Evolutionary conservation across 2,329 filamentous ascomycete genomes (phyloP).

Genomic region (Cladophialophora yegresii): DNA sequence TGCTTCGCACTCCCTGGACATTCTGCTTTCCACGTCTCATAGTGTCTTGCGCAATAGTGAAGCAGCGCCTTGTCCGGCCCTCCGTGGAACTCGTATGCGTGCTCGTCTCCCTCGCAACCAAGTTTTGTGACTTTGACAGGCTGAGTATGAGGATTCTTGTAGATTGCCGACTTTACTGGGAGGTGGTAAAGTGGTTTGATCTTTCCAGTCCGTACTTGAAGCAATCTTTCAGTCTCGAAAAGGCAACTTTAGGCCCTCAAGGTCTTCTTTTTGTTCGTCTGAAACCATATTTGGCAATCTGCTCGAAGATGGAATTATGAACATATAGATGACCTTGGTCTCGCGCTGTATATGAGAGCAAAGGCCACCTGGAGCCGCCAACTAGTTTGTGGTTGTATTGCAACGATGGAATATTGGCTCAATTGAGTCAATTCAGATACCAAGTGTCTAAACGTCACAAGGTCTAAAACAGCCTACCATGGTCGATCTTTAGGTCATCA

Average conservation of each 20-base stretch:
- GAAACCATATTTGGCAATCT: constrained; percentile 4
- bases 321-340: no score
- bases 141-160: constrained; percentile 13
- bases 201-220: constrained; percentile 18
- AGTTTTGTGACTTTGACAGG: constrained; percentile 31
- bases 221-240: constrained; percentile 12
- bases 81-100: constrained; percentile 63
- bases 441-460: no score
- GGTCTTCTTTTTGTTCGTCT: constrained; percentile 3
- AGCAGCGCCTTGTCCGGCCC: constrained; percentile 66
- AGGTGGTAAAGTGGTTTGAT: constrained; percentile 12
- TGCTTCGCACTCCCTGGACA: constrained; percentile 54
- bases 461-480: no score
- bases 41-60: constrained; percentile 62
- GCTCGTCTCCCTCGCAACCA: constrained; percentile 62
- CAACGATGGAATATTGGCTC: no score
- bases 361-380: no score
- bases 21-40: constrained; percentile 56
- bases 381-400: no score
- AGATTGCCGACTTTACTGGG: constrained; percentile 14
- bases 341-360: no score
- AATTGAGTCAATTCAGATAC: no score
- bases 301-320: no score
- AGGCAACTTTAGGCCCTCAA: background rate
- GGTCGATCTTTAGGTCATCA: no score